Percentiles rank a stretch among this genome's conserved stretches.
Conservation (phyloP, 2,329 filamentous ascomycete genomes). For the Albifimbria verrucaria region DNA sequence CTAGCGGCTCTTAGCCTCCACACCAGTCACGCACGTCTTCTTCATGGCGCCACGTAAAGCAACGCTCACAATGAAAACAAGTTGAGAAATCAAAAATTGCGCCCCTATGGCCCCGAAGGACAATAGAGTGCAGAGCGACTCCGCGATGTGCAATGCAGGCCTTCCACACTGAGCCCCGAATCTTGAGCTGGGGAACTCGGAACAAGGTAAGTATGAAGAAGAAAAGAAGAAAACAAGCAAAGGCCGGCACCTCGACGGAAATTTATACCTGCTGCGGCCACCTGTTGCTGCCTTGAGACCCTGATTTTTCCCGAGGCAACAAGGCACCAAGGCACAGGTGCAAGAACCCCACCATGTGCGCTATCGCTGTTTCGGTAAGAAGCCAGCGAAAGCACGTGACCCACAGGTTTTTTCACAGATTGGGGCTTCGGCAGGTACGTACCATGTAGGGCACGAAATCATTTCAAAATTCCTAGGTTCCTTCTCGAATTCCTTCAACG, state of each 20-base stretch:
- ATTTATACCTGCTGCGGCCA: slow-evolving; percentile 32
- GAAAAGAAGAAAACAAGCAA: slow-evolving; percentile 26
- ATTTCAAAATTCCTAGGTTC: slow-evolving; percentile 39
- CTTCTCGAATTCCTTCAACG: slow-evolving; percentile 34
- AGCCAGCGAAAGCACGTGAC: slow-evolving; percentile 13
- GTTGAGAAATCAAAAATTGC: slow-evolving; percentile 49
- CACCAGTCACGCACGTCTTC: slow-evolving; percentile 30
- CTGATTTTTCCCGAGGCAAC: slow-evolving; percentile 9
- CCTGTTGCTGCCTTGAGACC: slow-evolving; percentile 15
- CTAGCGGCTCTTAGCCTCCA: too few species aligned
- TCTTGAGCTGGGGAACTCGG: slow-evolving; percentile 42
- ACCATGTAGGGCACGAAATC: slow-evolving; percentile 39
- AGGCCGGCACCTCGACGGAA: background rate
- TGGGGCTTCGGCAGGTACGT: slow-evolving; percentile 20
- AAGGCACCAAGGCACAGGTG: slow-evolving; percentile 8
- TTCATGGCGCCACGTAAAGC: slow-evolving; percentile 37
- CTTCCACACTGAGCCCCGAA: slow-evolving; percentile 39
- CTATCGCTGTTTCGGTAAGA: slow-evolving; percentile 9
- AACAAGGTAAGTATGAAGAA: slow-evolving; percentile 56
- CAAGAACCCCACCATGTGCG: background rate
- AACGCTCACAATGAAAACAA: slow-evolving; percentile 42
- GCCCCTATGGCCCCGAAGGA: slow-evolving; percentile 52
- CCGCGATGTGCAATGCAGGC: slow-evolving; percentile 57
- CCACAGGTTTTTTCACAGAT: slow-evolving; percentile 16
- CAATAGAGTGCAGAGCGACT: slow-evolving; percentile 46